Percentiles rank a stretch among this genome's conserved stretches.
Conservation (phyloP, 2,329 filamentous ascomycete species). For the Epichloe brachyelytri region DNA sequence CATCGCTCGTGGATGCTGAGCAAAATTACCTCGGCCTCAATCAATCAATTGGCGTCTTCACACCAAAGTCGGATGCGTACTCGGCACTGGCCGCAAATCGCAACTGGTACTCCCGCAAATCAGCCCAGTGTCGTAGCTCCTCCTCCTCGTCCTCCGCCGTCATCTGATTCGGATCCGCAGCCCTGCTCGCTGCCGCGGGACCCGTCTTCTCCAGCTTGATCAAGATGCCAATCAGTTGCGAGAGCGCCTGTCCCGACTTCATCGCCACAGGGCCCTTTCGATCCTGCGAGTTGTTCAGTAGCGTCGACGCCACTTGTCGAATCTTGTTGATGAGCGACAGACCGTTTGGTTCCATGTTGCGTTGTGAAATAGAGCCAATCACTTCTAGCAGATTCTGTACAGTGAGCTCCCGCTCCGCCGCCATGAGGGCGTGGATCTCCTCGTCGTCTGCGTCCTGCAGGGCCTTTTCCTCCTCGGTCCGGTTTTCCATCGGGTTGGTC, state of each 20-base stretch:
- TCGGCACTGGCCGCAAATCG: conserved; percentile 56
- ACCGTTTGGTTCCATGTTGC: conserved; percentile 67
- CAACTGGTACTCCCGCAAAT: conserved; percentile 64
- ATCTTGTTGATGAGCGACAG: conserved; percentile 68
- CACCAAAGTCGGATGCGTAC: conserved; percentile 21
- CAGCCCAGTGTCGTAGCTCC: conserved; percentile 66
- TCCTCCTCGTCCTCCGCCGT: conserved; percentile 55
- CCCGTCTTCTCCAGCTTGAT: conserved; percentile 58
- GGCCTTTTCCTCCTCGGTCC: conserved; percentile 22
- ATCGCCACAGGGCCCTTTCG: conserved; percentile 37
- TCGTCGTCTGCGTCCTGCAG: conserved; percentile 28
- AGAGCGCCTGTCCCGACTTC: conserved; percentile 57
- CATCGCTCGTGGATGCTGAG: too few relatives aligned
- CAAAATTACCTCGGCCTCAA: too few relatives aligned
- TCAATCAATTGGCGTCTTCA: not conserved
- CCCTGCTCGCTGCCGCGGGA: conserved; percentile 17
- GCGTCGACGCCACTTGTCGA: conserved; percentile 67
- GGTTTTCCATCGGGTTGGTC: conserved; percentile 21
- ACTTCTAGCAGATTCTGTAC: conserved; percentile 67
- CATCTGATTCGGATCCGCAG: conserved; percentile 25
- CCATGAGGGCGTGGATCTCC: conserved; percentile 51
- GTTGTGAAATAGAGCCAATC: conserved; percentile 64
- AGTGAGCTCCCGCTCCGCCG: conserved; percentile 65
- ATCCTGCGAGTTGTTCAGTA: conserved; percentile 48
- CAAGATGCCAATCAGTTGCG: conserved; percentile 60